These are phyloP conservation scores for Plasmodium vivax DNA, from an alignment of 169 alveolate genomes.

Conservation along the genomic window DNA sequence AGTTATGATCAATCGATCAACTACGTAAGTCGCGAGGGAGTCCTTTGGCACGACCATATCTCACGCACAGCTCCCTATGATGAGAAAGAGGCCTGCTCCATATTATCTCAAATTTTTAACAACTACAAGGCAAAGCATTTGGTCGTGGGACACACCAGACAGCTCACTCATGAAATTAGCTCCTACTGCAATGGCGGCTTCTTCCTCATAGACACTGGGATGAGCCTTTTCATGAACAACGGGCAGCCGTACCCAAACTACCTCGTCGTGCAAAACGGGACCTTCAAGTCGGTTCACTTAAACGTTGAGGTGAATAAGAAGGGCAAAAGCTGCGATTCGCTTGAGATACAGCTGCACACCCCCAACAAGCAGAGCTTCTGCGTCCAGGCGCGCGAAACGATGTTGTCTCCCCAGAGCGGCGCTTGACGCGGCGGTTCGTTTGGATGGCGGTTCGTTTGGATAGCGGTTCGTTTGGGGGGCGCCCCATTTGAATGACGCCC, in stretches of 20 bases:
- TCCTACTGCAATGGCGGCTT: slow-evolving; percentile 18
- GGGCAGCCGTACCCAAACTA: slow-evolving; percentile 46
- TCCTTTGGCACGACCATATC: slow-evolving; percentile 27
- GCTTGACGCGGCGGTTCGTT: neutral
- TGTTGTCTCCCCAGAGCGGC: neutral
- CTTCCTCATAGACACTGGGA: slow-evolving; percentile 67
- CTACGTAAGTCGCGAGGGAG: slow-evolving; percentile 37
- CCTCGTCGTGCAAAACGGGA: slow-evolving; percentile 7
- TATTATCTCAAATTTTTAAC: slow-evolving; percentile 12
- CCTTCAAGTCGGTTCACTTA: slow-evolving; percentile 23
- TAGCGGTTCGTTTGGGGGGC: neutral
- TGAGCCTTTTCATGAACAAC: slow-evolving; percentile 61
- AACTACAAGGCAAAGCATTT: slow-evolving; percentile 22
- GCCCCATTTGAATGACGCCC: no score
- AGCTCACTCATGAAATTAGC: slow-evolving; percentile 23
- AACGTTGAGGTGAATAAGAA: slow-evolving; percentile 3
- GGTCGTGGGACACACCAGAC: slow-evolving; percentile 59
- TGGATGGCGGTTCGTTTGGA: neutral
- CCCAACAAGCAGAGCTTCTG: slow-evolving; percentile 18
- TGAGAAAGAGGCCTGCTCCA: slow-evolving; percentile 22
- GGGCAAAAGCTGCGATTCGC: neutral
- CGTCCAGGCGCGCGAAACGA: neutral
- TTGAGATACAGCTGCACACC: neutral
- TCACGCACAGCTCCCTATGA: slow-evolving; percentile 9
- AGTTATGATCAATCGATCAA: slow-evolving; percentile 14